Percentiles rank a stretch among this genome's conserved stretches.
Conservation (phyloP, 2,329 filamentous ascomycete species). For the Trichoderma simmonsii region DNA sequence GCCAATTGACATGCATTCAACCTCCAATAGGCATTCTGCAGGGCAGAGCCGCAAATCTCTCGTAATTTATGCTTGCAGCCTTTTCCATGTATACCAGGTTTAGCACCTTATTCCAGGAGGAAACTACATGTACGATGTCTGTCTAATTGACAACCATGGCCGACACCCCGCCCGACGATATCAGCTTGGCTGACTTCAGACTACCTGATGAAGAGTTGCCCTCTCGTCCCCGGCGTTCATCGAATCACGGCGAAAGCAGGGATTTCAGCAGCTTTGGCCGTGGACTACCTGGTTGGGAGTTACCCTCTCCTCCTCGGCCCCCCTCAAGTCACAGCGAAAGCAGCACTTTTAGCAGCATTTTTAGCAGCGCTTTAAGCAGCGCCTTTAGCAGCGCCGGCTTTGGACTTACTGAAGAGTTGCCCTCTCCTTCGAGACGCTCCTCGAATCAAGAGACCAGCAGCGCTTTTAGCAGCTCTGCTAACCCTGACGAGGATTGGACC, state of each 20-base stretch:
- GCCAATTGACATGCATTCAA: not conserved
- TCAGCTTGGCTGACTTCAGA: not conserved
- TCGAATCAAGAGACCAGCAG: slow-evolving; percentile 78
- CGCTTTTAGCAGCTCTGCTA: slow-evolving; percentile 90
- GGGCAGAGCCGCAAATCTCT: not conserved
- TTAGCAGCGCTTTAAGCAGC: too few species aligned
- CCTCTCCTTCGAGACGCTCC: slow-evolving; percentile 58
- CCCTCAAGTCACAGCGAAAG: too few species aligned
- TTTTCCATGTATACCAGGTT: not conserved
- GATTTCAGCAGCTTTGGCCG: not conserved
- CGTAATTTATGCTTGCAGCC: not conserved
- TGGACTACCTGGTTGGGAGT: not conserved
- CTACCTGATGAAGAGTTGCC: not conserved
- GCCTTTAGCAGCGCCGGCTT: not conserved
- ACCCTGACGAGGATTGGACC: slow-evolving; percentile 97
- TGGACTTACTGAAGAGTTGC: not conserved
- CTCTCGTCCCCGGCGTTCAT: slow-evolving; percentile 60
- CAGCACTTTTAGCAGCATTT: too few species aligned
- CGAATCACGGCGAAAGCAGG: slow-evolving; percentile 61
- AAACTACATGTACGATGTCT: not conserved
- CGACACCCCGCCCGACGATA: not conserved
- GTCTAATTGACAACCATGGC: not conserved
- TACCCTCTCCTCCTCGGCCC: slow-evolving; percentile 23
- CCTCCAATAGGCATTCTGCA: not conserved
- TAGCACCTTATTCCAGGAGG: not conserved